Evolutionary conservation across 1,139 yeast genomes (phyloP).

Genomic region (Zygotorulaspora mrakii): DNA sequence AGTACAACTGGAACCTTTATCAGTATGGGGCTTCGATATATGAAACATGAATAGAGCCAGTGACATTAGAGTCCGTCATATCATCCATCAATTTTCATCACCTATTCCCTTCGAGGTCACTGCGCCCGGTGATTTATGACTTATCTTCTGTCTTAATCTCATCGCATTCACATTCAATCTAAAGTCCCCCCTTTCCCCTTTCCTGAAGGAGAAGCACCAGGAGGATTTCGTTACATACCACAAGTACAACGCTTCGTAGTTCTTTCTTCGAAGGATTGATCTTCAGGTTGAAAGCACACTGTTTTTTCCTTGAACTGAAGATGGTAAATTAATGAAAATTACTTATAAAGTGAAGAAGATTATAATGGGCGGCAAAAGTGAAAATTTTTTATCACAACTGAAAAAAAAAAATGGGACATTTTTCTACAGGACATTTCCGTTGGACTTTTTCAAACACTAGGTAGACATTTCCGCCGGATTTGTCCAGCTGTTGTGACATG

Average conservation of each 20-base stretch:
- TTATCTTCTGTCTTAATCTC: too few species aligned
- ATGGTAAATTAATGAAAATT: not conserved
- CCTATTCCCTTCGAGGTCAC: too few species aligned
- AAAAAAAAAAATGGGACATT: not conserved
- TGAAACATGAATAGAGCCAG: not conserved
- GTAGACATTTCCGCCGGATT: not conserved
- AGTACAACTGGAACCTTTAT: slow-evolving; percentile 1
- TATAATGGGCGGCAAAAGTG: slow-evolving; percentile 4
- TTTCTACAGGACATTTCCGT: not conserved
- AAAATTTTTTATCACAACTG: slow-evolving; percentile 1
- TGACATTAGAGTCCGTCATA: not conserved
- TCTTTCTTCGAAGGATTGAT: slow-evolving; percentile 8
- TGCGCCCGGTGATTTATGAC: too few species aligned
- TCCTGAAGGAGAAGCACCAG: too few species aligned
- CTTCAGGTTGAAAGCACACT: slow-evolving; percentile 3
- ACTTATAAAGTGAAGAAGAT: not conserved
- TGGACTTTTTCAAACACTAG: too few species aligned
- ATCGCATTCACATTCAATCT: too few species aligned
- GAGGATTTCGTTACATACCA: too few species aligned
- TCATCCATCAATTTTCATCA: not conserved
- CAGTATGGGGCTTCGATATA: not conserved
- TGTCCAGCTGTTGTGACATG: not conserved
- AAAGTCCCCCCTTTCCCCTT: too few species aligned
- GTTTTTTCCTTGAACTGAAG: slow-evolving; percentile 1
- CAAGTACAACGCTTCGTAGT: slow-evolving; percentile 1